These are phyloP conservation scores for Iris macrosiphon DNA, from an alignment of 106 monocot species.

Conservation along the genomic window DNA sequence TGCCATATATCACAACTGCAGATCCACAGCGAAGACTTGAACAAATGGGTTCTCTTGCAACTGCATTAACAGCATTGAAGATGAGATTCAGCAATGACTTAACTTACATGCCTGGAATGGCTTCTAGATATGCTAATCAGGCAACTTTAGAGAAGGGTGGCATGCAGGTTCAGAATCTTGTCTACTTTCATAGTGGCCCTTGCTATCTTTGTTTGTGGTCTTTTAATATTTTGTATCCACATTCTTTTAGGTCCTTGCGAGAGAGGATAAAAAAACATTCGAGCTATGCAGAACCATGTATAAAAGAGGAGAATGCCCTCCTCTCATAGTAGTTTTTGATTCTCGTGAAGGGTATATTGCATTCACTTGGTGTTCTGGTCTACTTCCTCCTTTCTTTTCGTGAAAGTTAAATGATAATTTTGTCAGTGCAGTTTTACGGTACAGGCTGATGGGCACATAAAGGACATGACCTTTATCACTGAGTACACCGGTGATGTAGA, in stretches of 20 bases:
- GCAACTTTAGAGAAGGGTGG: conserved; percentile 73
- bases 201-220: background rate
- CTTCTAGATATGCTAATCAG: conserved; percentile 46
- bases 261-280: conserved; percentile 70
- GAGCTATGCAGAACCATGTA: conserved; percentile 72
- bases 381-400: background rate
- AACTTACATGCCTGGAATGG: conserved; percentile 68
- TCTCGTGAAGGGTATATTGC: conserved; percentile 65
- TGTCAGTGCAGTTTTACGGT: conserved; percentile 70
- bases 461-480: conserved; percentile 74
- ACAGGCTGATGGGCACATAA: conserved; percentile 73
- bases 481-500: conserved; percentile 91
- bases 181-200: background rate
- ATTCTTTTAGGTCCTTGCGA: conserved; percentile 55
- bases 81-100: conserved; percentile 85
- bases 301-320: conserved; percentile 87
- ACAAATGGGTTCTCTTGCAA: conserved; percentile 89
- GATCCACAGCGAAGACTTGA: conserved; percentile 45
- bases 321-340: conserved; percentile 78
- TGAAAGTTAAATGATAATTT: conserved; percentile 5
- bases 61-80: conserved; percentile 56
- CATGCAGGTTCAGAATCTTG: conserved; percentile 62
- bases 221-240: background rate
- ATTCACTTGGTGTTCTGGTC: background rate
- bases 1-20: conserved; percentile 58